Conservation (phyloP, 768 basidiomycete species). For the Piloderma croceum region DNA sequence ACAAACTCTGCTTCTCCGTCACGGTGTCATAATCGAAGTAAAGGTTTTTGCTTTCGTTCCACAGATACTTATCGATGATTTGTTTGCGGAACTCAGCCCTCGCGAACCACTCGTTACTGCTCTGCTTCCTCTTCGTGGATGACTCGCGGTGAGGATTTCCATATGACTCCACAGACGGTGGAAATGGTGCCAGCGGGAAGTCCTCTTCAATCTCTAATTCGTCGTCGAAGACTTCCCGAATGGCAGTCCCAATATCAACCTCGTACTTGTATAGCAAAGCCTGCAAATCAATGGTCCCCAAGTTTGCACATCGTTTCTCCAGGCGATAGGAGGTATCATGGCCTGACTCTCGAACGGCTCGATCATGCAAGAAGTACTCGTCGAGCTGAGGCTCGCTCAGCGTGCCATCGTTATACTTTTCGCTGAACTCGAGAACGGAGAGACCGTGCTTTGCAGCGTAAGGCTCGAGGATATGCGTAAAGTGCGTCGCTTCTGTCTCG, state of each 20-base stretch:
- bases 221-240: constrained; percentile 91
- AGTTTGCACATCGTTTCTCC: constrained; percentile 95
- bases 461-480: constrained; percentile 95
- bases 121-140: constrained; percentile 57
- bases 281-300: constrained; percentile 95
- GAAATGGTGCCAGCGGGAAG: constrained; percentile 88
- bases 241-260: constrained; percentile 96
- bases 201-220: constrained; percentile 89
- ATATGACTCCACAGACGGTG: constrained; percentile 69
- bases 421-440: constrained; percentile 92
- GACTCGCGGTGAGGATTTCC: constrained; percentile 54
- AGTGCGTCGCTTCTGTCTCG: constrained; percentile 97
- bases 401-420: constrained; percentile 84
- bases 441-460: constrained; percentile 89
- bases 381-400: constrained; percentile 86
- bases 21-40: constrained; percentile 97
- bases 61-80: constrained; percentile 89
- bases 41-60: constrained; percentile 92
- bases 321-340: constrained; percentile 97
- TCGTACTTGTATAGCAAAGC: constrained; percentile 98
- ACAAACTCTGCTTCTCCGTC: constrained; percentile 84
- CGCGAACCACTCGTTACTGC: constrained; percentile 87
- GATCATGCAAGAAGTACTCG: constrained; percentile 97
- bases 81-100: constrained; percentile 79
- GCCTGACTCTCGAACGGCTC: constrained; percentile 92